Evolutionary conservation across 2,329 filamentous ascomycete species (phyloP), one percentile per base, ranked within the genome.

Genomic region (Trichophyton schoenleinii): DNA sequence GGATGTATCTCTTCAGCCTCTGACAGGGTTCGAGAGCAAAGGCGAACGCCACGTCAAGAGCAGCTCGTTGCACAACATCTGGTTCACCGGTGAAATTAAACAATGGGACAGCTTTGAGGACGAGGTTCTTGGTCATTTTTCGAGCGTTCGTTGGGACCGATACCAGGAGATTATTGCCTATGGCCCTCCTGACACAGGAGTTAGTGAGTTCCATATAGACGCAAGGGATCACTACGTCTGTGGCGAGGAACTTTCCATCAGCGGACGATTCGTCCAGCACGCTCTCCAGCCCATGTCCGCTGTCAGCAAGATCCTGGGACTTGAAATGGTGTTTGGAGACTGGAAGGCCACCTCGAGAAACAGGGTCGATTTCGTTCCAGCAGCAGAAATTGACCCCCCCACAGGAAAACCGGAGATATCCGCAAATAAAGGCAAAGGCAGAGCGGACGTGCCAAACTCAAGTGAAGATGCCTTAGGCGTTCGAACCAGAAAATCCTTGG

Each of bases 211-310:
- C 3, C 25, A 61, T 20, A n/a, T 62, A 18, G 11, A 22, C 13
- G 57, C 55, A 5, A 25, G 36, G 8, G 61, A 64, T 2, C 36
- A 59, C 52, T 64, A 57, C 60, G 63, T 42, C 11, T 62, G 62
- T 67, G 64, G 61, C 0, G 59, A 63, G 36, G 61, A 62, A 13
- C 4, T 61, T 3, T 64, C 63, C 0, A 59, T 61, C 13, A 62
- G 61, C 57, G 44, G 41, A 22, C 60, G 61, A 52, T 64, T 7
- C 1, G 63, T 64, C 8, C 52, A 60, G 15, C 46, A 64, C 57
- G 58, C 55, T 5, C 36, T 64, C 2, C 58, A 62, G 31, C 53
- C 55, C 8, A 61, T 64, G 53, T 62, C 58, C 3, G 59, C 63
- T 42, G 59, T 64, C 31, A 53, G 61, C 15, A 60, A 59, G 20